phyloP scores from a whole-genome alignment of 2,329 filamentous ascomycete genomes.

The Stachybotrys echinatus region DNA sequence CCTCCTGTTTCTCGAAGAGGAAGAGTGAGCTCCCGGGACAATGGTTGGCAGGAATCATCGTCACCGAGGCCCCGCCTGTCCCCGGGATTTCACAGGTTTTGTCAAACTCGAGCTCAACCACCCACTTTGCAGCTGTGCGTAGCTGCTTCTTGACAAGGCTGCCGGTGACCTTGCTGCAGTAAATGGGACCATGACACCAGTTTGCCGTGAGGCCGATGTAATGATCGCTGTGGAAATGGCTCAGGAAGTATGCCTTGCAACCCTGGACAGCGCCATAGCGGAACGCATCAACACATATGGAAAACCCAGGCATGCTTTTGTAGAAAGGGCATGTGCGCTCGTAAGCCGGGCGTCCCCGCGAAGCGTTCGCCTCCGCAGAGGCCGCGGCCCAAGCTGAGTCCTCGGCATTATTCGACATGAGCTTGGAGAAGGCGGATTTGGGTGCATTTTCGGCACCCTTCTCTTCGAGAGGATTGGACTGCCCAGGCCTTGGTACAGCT shows the following conservation, averaged over 20 bases:
- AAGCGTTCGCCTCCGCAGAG: constrained; percentile 70
- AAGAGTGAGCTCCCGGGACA: constrained; percentile 94
- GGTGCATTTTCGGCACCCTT: constrained; percentile 29
- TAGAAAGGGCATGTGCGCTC: constrained; percentile 95
- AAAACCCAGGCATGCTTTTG: constrained; percentile 92
- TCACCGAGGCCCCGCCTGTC: constrained; percentile 78
- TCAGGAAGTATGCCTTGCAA: constrained; percentile 92
- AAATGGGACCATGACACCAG: constrained; percentile 93
- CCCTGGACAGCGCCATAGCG: constrained; percentile 90
- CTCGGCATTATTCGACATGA: constrained; percentile 92
- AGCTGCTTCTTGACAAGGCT: constrained; percentile 86
- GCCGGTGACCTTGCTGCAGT: constrained; percentile 88
- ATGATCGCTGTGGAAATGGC: constrained; percentile 97
- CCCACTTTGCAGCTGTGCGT: constrained; percentile 77
- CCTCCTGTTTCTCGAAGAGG: constrained; percentile 75
- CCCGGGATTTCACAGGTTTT: constrained; percentile 70
- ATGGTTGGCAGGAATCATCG: constrained; percentile 95
- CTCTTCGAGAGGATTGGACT: constrained; percentile 70
- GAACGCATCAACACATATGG: constrained; percentile 92
- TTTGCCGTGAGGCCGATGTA: constrained; percentile 85
- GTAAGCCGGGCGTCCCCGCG: constrained; percentile 80
- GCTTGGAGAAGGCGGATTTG: constrained; percentile 77
- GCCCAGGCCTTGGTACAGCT: constrained; percentile 69
- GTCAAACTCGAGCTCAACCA: constrained; percentile 83
- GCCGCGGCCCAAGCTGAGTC: constrained; percentile 85